Base-by-base conservation (phyloP, 208 protist species). In the Trypanosoma congolense region DNA sequence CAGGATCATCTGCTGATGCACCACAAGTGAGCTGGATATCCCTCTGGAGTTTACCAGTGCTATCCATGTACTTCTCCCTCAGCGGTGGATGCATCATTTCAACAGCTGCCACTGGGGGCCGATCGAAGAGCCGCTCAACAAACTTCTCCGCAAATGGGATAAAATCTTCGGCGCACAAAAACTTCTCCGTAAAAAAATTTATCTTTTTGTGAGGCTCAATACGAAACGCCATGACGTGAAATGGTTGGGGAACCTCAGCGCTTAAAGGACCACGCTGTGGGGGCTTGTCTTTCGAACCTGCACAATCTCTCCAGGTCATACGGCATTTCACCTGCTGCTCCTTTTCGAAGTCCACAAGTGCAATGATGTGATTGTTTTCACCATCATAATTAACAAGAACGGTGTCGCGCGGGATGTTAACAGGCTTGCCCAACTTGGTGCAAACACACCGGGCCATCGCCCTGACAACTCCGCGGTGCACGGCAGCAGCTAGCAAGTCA, bases 401-500 rank as follows among this genome's bases (percentile, higher is more conserved):
- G 22, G 75, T 82, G 22, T 80, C 73, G 28, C 64, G 65, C 0
- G 76, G 63, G 19, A 95, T 77, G 61, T 58, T 31, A 5, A 56
- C 43, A 25, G 90, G 54, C 31, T 68, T 54, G 40, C 87, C 87
- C 18, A 89, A 69, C 16, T 52, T 51, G 16, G 70, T 72, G 44
- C 71, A 59, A n/a, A 85, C 41, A 54, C 80, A 85, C n/a, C 83
- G 80, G 21, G 72, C 72, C 81, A 92, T 90, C 31, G 87, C 87
- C 4, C 82, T 75, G 9, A 95, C 38, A 8, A 90, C 30, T 6
- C 87, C 87, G 8, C 79, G 70, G 40, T 89, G 73, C 40, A 89
- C 74, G 6, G 42, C 31, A 10, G 52, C 60, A 25, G 65, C 73
- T 22, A 91, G 56, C 24, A 95, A 53, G 16, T 74, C 70, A 3